These are phyloP conservation scores for Golubevia sp. DNA, from an alignment of 1,284 basidiomycete genomes.

Conservation along the genomic window DNA sequence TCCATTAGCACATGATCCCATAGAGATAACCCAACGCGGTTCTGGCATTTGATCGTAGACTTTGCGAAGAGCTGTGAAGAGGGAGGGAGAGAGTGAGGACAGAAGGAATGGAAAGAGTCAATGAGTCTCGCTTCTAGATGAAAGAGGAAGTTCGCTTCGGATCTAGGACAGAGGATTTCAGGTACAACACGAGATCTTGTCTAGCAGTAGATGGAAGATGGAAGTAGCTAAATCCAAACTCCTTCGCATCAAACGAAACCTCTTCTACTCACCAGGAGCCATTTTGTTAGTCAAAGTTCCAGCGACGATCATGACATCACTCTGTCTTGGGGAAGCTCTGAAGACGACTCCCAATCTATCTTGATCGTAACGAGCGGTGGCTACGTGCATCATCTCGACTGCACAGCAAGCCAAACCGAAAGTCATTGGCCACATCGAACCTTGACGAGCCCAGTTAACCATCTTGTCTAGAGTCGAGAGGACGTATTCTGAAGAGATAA, in stretches of 20 bases:
- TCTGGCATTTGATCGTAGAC: conserved; percentile 61
- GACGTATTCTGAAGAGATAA: conserved; percentile 86
- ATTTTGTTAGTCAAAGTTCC: conserved; percentile 99
- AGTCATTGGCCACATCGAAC: conserved; percentile 99
- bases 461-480: conserved; percentile 95
- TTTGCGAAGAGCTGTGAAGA: conserved; percentile 23
- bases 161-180: no score
- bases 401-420: conserved; percentile 99
- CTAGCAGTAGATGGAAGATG: background rate
- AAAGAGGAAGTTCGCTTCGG: no score
- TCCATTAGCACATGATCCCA: conserved; percentile 99
- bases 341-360: conserved; percentile 97
- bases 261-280: conserved; percentile 85
- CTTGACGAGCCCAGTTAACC: conserved; percentile 95
- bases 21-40: conserved; percentile 90
- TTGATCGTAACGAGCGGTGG: conserved; percentile 97
- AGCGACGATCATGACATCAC: conserved; percentile 99
- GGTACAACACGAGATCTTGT: conserved; percentile 38
- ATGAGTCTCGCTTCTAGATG: no score
- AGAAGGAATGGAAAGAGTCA: no score
- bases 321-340: conserved; percentile 95
- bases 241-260: no score
- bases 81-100: conserved; percentile 11
- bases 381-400: conserved; percentile 90
- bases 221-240: background rate